phyloP scores from a whole-genome alignment of 2,329 filamentous ascomycete genomes.

The Trichoderma oligosporum region DNA sequence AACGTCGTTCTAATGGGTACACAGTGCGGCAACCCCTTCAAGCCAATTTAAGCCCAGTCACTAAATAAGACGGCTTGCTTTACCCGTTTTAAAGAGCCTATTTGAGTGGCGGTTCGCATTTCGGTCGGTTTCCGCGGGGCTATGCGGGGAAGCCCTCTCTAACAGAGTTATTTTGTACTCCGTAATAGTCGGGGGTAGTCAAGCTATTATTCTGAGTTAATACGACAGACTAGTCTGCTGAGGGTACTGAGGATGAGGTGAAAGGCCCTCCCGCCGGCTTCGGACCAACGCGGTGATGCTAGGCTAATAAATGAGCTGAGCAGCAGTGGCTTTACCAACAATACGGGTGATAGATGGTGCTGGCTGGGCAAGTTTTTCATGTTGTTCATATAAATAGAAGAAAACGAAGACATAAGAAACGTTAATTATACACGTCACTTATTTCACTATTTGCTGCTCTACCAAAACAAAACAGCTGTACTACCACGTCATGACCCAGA shows the following conservation, averaged over 20 bases:
- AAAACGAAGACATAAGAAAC: background rate
- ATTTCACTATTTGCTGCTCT: background rate
- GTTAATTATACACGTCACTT: background rate
- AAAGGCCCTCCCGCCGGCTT: too few species aligned
- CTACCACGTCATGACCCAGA: constrained; percentile 11
- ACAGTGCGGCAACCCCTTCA: constrained; percentile 2
- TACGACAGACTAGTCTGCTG: too few species aligned
- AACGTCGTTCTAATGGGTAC: background rate
- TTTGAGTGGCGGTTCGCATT: too few species aligned
- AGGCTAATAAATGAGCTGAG: background rate
- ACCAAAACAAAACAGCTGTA: background rate
- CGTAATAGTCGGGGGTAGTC: too few species aligned
- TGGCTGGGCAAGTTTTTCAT: background rate
- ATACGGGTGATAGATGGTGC: background rate
- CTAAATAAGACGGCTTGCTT: background rate
- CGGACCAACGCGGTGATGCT: background rate
- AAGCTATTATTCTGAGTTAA: too few species aligned
- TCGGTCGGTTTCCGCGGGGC: too few species aligned
- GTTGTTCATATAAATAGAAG: background rate
- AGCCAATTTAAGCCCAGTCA: background rate
- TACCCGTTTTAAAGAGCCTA: background rate
- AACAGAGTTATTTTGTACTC: too few species aligned
- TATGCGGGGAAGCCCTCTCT: constrained; percentile 9
- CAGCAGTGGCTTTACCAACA: background rate
- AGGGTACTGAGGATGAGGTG: too few species aligned